Base-by-base conservation (phyloP, 306 rosid species). In the Ziziphus jujuba region DNA sequence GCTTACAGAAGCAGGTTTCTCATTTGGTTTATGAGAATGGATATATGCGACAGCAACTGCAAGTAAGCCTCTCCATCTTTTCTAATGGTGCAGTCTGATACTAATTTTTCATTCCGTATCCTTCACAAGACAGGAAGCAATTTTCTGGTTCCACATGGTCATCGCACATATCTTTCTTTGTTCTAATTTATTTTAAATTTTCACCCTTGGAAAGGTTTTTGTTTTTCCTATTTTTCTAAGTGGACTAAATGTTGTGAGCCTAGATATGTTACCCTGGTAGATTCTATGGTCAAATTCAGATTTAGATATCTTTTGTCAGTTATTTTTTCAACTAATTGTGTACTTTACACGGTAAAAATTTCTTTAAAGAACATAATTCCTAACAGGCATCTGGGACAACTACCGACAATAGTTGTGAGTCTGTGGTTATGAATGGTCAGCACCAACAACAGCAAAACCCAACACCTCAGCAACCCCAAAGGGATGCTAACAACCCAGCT, bases 401-500 rank as follows among this genome's bases (percentile, higher is more conserved):
- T 75, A 90, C 98, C 71, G 97, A 93, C 85, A 88, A 83, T 82
- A 93, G 97, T 91, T 93, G 98, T 80, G 97, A 93, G 89, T 93
- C 98, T 83, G 98, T 93, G 89, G 98, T 93, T 82, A 80, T 93
- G 95, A 93, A 88, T 77, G 98, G 98, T 93, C 98, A 92, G 81
- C 81, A 84, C 52, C 96, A 87, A 84, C 88, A 80, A 67, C 97
- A 93, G 93, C 97, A 83, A 82, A 93, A 90, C 90, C 96, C 95
- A 93, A 81, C 89, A 21, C 81, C 93, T 83, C 96, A 86, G 96
- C 98, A 85, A 73, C 89, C 96, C 38, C 83, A 86, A 14, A 81
- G 90, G 90, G 98, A 93, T 81, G 96, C 85, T 11, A 93, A 82
- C 84, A 89, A 93, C 98, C 98, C 97, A 90, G 98, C 97, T 77